Evolutionary conservation across 495 filamentous ascomycete genomes (phyloP).

Genomic region (Aspergillus cristatus): DNA sequence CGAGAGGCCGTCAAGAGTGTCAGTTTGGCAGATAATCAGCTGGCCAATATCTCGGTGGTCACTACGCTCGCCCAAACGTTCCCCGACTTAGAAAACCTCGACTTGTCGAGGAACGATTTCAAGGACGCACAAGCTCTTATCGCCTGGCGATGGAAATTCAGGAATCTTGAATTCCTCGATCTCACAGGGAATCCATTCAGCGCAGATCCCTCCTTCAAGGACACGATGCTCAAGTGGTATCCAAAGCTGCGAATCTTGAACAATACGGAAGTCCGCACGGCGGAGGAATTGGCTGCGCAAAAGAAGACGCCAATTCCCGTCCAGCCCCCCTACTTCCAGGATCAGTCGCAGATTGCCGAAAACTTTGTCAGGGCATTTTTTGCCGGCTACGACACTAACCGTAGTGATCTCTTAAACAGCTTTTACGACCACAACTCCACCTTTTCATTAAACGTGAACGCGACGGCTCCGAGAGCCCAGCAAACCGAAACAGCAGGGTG

Average conservation of each 20-base stretch:
- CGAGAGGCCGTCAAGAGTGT: conserved; percentile 66
- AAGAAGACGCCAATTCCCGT: conserved; percentile 59
- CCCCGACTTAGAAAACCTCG: conserved; percentile 73
- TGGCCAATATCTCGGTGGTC: conserved; percentile 59
- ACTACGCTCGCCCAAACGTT: conserved; percentile 64
- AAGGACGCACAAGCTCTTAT: conserved; percentile 46
- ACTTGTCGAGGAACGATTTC: conserved; percentile 73
- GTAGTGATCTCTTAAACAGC: conserved; percentile 46
- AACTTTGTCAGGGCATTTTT: conserved; percentile 72
- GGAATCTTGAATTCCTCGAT: conserved; percentile 65
- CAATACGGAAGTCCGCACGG: conserved; percentile 57
- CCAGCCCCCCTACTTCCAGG: conserved; percentile 59
- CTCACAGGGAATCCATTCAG: conserved; percentile 67
- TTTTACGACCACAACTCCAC: conserved; percentile 71
- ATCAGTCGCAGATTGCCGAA: conserved; percentile 64
- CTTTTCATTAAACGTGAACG: conserved; percentile 72
- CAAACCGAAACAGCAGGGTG: conserved; percentile 42
- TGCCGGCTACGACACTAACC: conserved; percentile 62
- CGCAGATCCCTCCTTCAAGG: conserved; percentile 49
- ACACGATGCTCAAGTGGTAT: conserved; percentile 73
- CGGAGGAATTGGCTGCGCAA: conserved; percentile 50
- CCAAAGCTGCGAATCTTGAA: conserved; percentile 67
- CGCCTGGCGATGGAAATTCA: conserved; percentile 70
- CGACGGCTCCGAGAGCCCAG: conserved; percentile 46
- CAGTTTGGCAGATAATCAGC: conserved; percentile 65